Conservation (phyloP, 176 grass and related monocot genomes). For the Echinochloa phyllopogon region DNA sequence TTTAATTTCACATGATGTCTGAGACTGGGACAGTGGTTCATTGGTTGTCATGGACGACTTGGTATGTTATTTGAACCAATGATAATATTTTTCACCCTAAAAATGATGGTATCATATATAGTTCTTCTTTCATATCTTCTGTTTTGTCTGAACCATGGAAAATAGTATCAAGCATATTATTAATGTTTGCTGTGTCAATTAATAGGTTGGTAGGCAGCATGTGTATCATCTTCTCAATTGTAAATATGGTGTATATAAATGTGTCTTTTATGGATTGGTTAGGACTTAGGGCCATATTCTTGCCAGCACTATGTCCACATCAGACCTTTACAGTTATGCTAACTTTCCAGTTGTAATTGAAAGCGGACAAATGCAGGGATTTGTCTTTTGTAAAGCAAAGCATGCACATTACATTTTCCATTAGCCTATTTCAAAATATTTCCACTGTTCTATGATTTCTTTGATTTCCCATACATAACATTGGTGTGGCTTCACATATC, state of each 20-base stretch:
- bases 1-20: not conserved
- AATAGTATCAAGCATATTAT: not conserved
- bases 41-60: not conserved
- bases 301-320: slow-evolving; percentile 23
- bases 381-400: slow-evolving; percentile 22
- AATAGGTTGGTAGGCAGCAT: slow-evolving; percentile 2
- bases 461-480: not conserved
- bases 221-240: slow-evolving; percentile 16
- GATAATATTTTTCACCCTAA: slow-evolving; percentile 7
- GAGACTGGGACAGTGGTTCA: not conserved
- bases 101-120: not conserved
- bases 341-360: slow-evolving; percentile 38
- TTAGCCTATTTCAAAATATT: slow-evolving; percentile 15
- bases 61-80: not conserved
- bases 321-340: slow-evolving; percentile 31
- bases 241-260: slow-evolving; percentile 20
- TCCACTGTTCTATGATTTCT: not conserved
- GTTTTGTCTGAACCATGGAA: not conserved
- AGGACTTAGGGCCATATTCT: slow-evolving; percentile 26
- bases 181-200: slow-evolving; percentile 20
- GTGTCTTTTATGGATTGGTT: slow-evolving; percentile 11
- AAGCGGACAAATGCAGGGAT: not conserved
- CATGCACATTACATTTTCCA: not conserved
- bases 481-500: slow-evolving; percentile 6
- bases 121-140: not conserved